Conservation (phyloP, 192 early-diverging fungal species). For the Linnemannia elongata region DNA sequence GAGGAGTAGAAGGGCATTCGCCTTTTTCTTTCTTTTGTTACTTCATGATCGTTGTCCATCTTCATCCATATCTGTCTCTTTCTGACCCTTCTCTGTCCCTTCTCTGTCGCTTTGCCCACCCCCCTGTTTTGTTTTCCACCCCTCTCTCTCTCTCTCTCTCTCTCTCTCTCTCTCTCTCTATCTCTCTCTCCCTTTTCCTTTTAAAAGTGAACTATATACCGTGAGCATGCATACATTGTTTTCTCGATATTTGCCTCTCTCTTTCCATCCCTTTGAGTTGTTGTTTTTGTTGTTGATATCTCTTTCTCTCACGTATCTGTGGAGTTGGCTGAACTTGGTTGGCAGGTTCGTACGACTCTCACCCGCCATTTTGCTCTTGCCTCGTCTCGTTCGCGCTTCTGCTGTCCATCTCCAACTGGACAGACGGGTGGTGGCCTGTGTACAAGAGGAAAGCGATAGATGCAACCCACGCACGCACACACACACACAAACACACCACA, state of each 20-base stretch:
- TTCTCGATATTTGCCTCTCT: neutral
- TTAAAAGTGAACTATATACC: neutral
- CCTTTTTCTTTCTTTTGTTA: neutral
- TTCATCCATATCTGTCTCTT: no score
- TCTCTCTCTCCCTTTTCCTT: neutral
- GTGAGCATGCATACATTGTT: neutral
- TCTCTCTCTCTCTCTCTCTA: no score
- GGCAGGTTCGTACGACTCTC: neutral
- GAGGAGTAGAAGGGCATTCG: neutral
- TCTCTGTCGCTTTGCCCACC: neutral
- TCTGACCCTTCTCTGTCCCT: neutral
- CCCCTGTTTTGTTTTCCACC: neutral
- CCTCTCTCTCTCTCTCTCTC: constrained; percentile 3
- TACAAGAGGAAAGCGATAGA: neutral
- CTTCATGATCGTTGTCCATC: no score
- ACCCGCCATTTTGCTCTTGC: neutral
- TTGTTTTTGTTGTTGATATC: neutral
- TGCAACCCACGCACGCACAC: no score
- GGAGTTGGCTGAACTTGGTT: neutral
- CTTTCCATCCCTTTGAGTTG: neutral
- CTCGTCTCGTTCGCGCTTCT: neutral
- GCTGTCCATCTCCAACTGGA: neutral
- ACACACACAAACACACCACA: no score
- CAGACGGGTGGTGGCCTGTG: neutral
- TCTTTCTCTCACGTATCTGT: neutral